phyloP scores from a whole-genome alignment of 441 rosid genomes.

The Populus hybrid region DNA sequence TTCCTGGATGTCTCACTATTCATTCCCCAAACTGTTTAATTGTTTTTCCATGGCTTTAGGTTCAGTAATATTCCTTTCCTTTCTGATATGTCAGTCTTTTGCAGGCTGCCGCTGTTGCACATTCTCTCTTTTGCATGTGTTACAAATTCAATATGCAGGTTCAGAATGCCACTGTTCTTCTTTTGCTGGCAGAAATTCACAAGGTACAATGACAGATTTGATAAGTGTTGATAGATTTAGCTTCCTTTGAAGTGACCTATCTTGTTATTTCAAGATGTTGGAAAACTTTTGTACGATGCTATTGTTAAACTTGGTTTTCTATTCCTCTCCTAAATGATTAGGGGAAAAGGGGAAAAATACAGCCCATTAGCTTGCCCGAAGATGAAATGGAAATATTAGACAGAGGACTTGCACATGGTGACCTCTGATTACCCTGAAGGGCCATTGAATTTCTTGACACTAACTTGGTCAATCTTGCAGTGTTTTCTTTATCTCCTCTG shows the following conservation, averaged over 20 bases:
- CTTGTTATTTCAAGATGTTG: neutral
- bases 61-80: conserved; percentile 5
- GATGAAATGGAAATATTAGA: neutral
- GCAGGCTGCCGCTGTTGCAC: conserved; percentile 92
- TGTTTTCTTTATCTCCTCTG: neutral
- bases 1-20: neutral
- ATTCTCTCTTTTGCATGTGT: conserved; percentile 84
- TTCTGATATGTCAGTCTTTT: conserved; percentile 28
- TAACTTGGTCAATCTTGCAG: neutral
- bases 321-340: neutral
- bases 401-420: neutral
- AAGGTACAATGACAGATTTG: conserved; percentile 50
- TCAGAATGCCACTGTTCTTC: conserved; percentile 85
- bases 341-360: neutral
- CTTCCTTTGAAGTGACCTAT: conserved; percentile 1
- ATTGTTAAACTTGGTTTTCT: neutral
- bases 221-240: neutral
- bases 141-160: conserved; percentile 90
- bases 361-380: neutral
- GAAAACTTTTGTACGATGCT: neutral
- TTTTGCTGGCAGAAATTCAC: conserved; percentile 95
- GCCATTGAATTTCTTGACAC: neutral
- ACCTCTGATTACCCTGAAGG: neutral
- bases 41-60: neutral
- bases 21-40: neutral